Evolutionary conservation across 257 asterid genomes (phyloP).

Genomic region (Forsythia viridissima): DNA sequence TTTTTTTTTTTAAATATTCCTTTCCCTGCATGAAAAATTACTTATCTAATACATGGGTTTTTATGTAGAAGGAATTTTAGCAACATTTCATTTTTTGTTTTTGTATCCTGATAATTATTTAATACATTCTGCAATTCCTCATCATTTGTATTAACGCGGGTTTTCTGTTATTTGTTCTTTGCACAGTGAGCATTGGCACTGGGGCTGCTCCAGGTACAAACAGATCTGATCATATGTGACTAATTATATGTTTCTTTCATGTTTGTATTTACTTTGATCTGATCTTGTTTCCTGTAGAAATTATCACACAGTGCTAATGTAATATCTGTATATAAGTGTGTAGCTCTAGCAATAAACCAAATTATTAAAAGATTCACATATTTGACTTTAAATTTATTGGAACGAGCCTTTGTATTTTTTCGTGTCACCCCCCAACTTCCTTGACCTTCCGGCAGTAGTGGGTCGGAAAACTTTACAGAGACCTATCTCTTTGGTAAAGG

Average conservation of each 20-base stretch:
- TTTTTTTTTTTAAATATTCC: too few relatives aligned
- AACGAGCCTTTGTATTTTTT: background rate
- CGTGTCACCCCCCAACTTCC: background rate
- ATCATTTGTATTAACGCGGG: background rate
- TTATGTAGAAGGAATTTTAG: too few relatives aligned
- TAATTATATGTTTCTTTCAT: background rate
- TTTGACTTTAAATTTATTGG: too few relatives aligned
- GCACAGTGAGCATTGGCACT: slow-evolving; percentile 44
- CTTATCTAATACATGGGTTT: too few relatives aligned
- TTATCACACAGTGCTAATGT: background rate
- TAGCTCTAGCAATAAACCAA: background rate
- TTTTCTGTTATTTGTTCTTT: background rate
- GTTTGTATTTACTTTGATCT: background rate
- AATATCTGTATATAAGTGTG: background rate
- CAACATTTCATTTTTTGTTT: too few relatives aligned
- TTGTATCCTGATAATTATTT: too few relatives aligned
- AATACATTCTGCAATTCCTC: background rate
- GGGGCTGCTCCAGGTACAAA: slow-evolving; percentile 66
- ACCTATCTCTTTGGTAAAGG: too few relatives aligned
- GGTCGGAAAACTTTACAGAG: too few relatives aligned
- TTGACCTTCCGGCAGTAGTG: too few relatives aligned
- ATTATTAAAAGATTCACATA: too few relatives aligned
- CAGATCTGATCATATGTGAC: slow-evolving; percentile 23
- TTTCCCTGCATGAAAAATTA: too few relatives aligned
- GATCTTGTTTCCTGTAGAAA: background rate